phyloP scores from a whole-genome alignment of 2,329 filamentous ascomycete species.

The Dothideomycetes sp. region DNA sequence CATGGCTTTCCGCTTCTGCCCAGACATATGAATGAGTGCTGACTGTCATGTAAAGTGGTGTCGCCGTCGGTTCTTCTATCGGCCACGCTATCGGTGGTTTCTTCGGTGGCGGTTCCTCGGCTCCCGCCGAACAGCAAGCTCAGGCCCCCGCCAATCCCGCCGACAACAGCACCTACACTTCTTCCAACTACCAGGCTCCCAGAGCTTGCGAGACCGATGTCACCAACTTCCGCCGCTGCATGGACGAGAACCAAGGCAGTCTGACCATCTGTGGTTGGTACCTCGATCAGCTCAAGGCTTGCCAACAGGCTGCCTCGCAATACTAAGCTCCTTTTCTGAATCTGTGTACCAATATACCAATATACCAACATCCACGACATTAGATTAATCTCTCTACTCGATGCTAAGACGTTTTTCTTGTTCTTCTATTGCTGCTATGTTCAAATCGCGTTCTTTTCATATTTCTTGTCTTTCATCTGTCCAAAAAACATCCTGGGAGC shows the following conservation, averaged over 20 bases:
- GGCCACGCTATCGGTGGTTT: constrained; percentile 88
- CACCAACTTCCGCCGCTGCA: constrained; percentile 82
- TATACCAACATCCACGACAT: constrained; percentile 7
- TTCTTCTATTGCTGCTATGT: too few relatives aligned
- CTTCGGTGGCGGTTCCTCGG: constrained; percentile 64
- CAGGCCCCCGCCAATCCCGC: constrained; percentile 37
- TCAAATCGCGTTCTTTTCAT: too few relatives aligned
- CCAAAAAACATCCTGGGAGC: neutral
- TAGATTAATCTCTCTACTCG: neutral
- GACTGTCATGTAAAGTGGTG: constrained; percentile 56
- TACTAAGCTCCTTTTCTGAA: constrained; percentile 30
- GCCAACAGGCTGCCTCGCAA: constrained; percentile 38
- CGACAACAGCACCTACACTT: constrained; percentile 27
- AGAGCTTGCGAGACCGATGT: constrained; percentile 64
- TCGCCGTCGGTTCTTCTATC: constrained; percentile 89
- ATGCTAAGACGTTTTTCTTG: too few relatives aligned
- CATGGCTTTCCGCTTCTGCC: too few relatives aligned
- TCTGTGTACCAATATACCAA: constrained; percentile 8
- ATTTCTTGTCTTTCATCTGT: neutral
- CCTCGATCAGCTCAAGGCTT: constrained; percentile 73
- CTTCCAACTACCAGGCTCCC: constrained; percentile 32
- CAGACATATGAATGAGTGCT: constrained; percentile 17
- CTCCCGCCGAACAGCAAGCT: constrained; percentile 39
- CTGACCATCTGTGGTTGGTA: constrained; percentile 98
- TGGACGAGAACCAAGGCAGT: constrained; percentile 90